Percentiles rank a stretch among this genome's conserved stretches.
phyloP scores from a whole-genome alignment of 768 basidiomycete species.

The Obba rivulosa region DNA sequence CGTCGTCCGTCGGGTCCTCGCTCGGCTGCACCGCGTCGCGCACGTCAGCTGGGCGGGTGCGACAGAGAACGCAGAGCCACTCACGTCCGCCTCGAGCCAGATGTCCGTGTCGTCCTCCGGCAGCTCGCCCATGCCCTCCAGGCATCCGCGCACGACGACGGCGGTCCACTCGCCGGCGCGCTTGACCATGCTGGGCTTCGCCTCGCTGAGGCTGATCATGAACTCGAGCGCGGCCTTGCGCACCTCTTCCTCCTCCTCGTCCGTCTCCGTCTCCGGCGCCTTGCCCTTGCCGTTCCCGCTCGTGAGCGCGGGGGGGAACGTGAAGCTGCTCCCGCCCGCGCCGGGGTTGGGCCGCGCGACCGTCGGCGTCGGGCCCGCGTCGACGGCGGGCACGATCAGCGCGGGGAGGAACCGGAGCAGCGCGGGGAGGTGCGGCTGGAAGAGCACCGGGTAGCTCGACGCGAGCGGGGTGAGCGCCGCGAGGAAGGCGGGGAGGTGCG shows the following conservation, averaged over 20 bases:
- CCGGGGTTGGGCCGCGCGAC: conserved; percentile 40
- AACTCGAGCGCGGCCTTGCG: conserved; percentile 76
- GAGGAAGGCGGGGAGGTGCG: conserved; percentile 60
- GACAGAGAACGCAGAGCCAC: conserved; percentile 24
- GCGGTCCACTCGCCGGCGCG: conserved; percentile 67
- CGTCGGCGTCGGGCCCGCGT: conserved; percentile 49
- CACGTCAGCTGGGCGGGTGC: background rate
- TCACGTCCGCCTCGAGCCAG: conserved; percentile 75
- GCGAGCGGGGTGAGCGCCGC: conserved; percentile 67
- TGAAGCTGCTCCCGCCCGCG: conserved; percentile 28
- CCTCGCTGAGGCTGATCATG: conserved; percentile 77
- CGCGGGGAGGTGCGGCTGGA: conserved; percentile 62
- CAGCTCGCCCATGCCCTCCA: conserved; percentile 80
- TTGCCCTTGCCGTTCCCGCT: conserved; percentile 24
- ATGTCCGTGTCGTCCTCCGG: conserved; percentile 52
- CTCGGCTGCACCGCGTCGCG: conserved; percentile 43
- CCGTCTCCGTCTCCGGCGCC: conserved; percentile 37
- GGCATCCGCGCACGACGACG: conserved; percentile 65
- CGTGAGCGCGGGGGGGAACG: conserved; percentile 30
- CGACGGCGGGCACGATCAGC: conserved; percentile 60
- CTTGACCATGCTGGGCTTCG: conserved; percentile 63
- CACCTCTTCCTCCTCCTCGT: conserved; percentile 65
- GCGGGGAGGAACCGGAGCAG: conserved; percentile 67
- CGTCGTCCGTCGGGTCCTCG: conserved; percentile 55
- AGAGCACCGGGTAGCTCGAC: conserved; percentile 62